These are phyloP conservation scores for Paraphysoderma sedebokerense DNA, from an alignment of 371 early-diverging fungal species.

Conservation along the genomic window DNA sequence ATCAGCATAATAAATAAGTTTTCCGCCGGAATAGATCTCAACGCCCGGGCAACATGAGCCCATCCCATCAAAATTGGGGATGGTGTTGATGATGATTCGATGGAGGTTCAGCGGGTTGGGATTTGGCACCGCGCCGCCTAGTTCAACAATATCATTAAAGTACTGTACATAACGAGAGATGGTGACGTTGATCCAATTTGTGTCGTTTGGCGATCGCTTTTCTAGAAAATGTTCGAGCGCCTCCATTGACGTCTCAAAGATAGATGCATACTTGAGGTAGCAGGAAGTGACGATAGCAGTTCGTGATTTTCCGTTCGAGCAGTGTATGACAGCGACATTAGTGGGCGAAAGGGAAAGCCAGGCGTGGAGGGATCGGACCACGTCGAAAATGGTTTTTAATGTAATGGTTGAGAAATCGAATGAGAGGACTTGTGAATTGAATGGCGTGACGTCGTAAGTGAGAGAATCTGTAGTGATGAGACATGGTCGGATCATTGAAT, in stretches of 20 bases:
- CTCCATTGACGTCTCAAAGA: conserved; percentile 16
- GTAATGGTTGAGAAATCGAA: conserved; percentile 21
- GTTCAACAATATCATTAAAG: conserved; percentile 20
- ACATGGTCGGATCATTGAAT: neutral
- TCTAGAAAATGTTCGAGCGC: conserved; percentile 24
- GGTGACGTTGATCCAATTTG: conserved; percentile 13
- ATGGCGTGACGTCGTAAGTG: conserved; percentile 15
- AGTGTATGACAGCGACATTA: conserved; percentile 26
- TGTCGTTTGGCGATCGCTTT: conserved; percentile 13
- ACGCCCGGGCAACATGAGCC: no score
- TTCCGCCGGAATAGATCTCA: no score
- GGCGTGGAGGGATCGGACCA: conserved; percentile 20
- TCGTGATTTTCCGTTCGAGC: conserved; percentile 21
- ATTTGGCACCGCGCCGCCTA: conserved; percentile 14
- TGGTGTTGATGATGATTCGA: conserved; percentile 15
- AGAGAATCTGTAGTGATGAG: no score
- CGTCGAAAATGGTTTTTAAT: conserved; percentile 15
- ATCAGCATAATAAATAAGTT: no score
- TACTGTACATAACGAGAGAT: conserved; percentile 23
- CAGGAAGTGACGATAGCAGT: conserved; percentile 19
- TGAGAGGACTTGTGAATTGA: conserved; percentile 18
- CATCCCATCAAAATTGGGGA: neutral
- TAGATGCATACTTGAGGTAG: conserved; percentile 18
- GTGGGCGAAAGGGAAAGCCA: conserved; percentile 19
- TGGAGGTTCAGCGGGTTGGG: conserved; percentile 12